A percentile compares a stretch with the other conserved stretches of the same genome.
These are phyloP conservation scores for Aspergillus panamensis DNA, from an alignment of 495 filamentous ascomycete species.

Conservation along the genomic window DNA sequence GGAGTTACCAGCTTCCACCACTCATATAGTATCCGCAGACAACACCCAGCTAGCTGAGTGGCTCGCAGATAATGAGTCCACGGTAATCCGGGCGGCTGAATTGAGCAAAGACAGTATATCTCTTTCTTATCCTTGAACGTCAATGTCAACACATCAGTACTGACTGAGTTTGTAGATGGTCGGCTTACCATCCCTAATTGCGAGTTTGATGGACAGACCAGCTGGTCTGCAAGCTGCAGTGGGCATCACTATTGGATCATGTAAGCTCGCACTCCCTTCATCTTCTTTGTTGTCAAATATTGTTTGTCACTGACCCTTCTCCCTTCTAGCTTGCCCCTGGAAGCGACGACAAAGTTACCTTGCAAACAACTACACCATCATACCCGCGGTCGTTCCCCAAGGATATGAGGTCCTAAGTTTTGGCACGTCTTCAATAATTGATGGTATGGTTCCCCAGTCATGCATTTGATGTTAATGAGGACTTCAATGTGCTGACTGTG, in stretches of 20 bases:
- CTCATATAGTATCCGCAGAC: background rate
- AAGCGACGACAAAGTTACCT: background rate
- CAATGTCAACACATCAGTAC: no score
- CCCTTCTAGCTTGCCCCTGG: background rate
- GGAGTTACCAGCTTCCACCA: conserved; percentile 16
- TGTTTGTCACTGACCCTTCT: background rate
- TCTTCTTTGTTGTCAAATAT: background rate
- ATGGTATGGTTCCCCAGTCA: background rate
- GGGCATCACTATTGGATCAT: background rate
- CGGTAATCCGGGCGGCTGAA: no score
- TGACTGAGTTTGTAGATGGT: background rate
- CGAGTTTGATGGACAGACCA: background rate
- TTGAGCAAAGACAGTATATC: no score
- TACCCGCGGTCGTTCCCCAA: background rate
- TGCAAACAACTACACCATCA: background rate
- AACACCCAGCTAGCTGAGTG: background rate
- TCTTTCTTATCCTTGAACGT: no score
- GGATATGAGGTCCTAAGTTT: background rate
- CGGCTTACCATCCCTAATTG: background rate
- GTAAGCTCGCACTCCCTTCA: background rate
- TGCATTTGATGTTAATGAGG: background rate
- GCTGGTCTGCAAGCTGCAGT: background rate
- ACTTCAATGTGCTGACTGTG: background rate
- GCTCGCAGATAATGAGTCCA: background rate
- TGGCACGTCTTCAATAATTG: background rate